Percentiles rank a stretch among this genome's conserved stretches.
phyloP scores from a whole-genome alignment of 1,284 basidiomycete genomes.

The Pholiota adiposa region DNA sequence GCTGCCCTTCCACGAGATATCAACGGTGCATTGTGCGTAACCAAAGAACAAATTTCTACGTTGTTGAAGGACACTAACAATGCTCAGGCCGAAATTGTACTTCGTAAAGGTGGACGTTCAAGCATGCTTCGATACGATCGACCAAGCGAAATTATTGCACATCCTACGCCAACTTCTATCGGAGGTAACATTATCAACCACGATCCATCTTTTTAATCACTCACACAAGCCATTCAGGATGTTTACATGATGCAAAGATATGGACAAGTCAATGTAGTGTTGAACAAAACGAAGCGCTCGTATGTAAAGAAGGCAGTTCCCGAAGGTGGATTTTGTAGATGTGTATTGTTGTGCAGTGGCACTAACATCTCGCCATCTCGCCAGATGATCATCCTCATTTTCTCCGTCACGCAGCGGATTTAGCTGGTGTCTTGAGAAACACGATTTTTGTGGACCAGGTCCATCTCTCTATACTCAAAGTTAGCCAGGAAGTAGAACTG shows the following conservation, averaged over 20 bases:
- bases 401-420: constrained; percentile 62
- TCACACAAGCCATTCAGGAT: constrained; percentile 47
- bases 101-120: constrained; percentile 97
- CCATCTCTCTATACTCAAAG: background rate
- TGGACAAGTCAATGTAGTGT: constrained; percentile 56
- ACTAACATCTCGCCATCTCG: background rate
- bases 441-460: constrained; percentile 90
- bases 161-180: constrained; percentile 79
- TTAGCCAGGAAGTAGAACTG: background rate
- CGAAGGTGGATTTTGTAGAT: constrained; percentile 50
- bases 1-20: constrained; percentile 46
- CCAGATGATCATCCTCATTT: constrained; percentile 81
- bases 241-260: constrained; percentile 68
- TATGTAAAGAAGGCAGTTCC: constrained; percentile 69
- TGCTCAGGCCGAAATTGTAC: constrained; percentile 82
- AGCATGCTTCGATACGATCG: constrained; percentile 96
- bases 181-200: constrained; percentile 51
- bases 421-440: constrained; percentile 72
- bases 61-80: background rate
- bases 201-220: background rate
- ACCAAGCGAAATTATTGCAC: constrained; percentile 83
- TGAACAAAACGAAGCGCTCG: constrained; percentile 56
- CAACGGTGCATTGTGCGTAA: constrained; percentile 58
- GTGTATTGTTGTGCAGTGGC: background rate
- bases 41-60: background rate